Evolutionary conservation across 1,139 yeast genomes (phyloP).

Genomic region (Debaryomyces nepalensis): DNA sequence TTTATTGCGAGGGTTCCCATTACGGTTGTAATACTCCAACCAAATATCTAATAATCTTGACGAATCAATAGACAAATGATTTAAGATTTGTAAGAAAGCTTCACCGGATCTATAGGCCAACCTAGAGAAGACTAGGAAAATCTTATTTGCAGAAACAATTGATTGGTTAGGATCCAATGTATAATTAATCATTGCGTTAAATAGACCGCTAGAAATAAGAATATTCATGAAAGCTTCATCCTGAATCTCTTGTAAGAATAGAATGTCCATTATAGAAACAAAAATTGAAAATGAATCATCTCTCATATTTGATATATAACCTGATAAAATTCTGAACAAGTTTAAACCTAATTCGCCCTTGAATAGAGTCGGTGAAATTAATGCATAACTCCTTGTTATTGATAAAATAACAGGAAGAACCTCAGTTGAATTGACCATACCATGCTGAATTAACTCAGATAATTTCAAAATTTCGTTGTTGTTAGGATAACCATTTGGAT

Average conservation of each 20-base stretch:
- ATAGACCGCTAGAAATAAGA: slow-evolving; percentile 51
- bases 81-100: slow-evolving; percentile 43
- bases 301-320: slow-evolving; percentile 63
- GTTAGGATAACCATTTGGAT: slow-evolving; percentile 35
- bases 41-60: slow-evolving; percentile 35
- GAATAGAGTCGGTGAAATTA: slow-evolving; percentile 60
- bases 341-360: slow-evolving; percentile 34
- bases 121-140: slow-evolving; percentile 59
- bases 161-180: slow-evolving; percentile 55
- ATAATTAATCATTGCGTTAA: slow-evolving; percentile 50
- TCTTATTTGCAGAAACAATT: slow-evolving; percentile 52
- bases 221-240: slow-evolving; percentile 37
- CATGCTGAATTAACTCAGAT: slow-evolving; percentile 53
- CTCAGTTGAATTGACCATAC: slow-evolving; percentile 71
- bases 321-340: slow-evolving; percentile 57
- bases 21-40: slow-evolving; percentile 46
- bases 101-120: slow-evolving; percentile 52
- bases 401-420: slow-evolving; percentile 69
- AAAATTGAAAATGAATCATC: slow-evolving; percentile 69
- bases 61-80: slow-evolving; percentile 34
- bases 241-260: slow-evolving; percentile 37
- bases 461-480: slow-evolving; percentile 42
- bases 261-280: slow-evolving; percentile 62
- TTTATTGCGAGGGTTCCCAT: slow-evolving; percentile 70
- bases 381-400: slow-evolving; percentile 71